phyloP scores from a whole-genome alignment of 164 flowering plant genomes.

The Vitis riparia region DNA sequence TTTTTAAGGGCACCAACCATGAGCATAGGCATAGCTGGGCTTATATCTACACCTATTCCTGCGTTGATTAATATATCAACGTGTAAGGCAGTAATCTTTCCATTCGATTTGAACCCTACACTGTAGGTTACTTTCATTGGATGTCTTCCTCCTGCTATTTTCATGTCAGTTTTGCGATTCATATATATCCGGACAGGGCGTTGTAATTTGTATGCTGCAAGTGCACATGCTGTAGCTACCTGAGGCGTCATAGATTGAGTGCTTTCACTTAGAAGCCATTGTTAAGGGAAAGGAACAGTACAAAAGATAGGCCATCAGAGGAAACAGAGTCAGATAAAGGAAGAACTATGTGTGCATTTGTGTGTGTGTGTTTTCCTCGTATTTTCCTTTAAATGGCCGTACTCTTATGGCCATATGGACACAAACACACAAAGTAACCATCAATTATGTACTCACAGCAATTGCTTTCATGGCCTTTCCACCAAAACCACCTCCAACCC shows the following conservation, averaged over 20 bases:
- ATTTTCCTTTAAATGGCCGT: no score
- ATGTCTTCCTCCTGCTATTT: conserved; percentile 86
- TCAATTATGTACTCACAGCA: conserved; percentile 74
- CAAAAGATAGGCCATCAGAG: no score
- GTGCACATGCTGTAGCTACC: conserved; percentile 89
- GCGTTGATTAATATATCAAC: conserved; percentile 68
- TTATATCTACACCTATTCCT: conserved; percentile 58
- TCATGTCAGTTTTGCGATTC: conserved; percentile 83
- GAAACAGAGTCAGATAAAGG: no score
- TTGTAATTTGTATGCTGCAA: conserved; percentile 73
- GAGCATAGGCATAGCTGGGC: conserved; percentile 56
- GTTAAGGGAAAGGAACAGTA: not conserved
- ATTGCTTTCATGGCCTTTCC: conserved; percentile 71
- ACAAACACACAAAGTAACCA: no score
- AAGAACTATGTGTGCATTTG: no score
- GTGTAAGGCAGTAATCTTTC: no score
- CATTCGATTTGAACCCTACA: conserved; percentile 83
- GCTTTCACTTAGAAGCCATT: not conserved
- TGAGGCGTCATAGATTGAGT: conserved; percentile 9
- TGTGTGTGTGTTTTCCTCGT: no score
- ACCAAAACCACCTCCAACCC: conserved; percentile 98
- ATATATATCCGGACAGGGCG: conserved; percentile 75
- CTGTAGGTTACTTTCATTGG: conserved; percentile 82
- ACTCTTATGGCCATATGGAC: no score
- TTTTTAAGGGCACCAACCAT: conserved; percentile 52